Evolutionary conservation across 305 asterid genomes (phyloP).

Genomic region (Plantago rigida): DNA sequence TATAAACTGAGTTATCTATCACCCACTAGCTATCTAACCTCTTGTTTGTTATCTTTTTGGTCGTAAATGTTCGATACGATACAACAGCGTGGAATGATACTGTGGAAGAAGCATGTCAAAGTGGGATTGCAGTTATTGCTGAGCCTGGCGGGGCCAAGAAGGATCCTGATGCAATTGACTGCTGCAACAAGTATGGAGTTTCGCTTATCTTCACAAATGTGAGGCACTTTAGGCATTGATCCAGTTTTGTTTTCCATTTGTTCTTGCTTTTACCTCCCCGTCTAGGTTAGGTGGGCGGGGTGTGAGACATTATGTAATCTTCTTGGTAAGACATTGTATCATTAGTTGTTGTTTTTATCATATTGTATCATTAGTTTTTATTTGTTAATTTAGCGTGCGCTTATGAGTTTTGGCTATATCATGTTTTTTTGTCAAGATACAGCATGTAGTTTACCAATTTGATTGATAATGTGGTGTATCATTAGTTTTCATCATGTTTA

Average conservation of each 20-base stretch:
- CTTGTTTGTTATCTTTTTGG: background rate
- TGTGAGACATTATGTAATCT: too few species aligned
- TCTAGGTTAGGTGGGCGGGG: background rate
- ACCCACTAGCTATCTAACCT: background rate
- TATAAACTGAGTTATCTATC: too few species aligned
- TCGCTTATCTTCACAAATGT: slow-evolving; percentile 68
- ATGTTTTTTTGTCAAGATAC: background rate
- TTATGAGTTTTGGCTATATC: background rate
- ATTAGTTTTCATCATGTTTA: too few species aligned
- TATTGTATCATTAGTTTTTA: background rate
- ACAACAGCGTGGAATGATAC: slow-evolving; percentile 88
- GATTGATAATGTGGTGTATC: too few species aligned
- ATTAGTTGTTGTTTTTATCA: background rate
- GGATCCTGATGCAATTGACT: slow-evolving; percentile 74
- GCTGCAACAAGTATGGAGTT: slow-evolving; percentile 89
- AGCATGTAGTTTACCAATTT: too few species aligned
- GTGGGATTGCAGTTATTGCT: slow-evolving; percentile 62
- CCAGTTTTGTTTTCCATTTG: background rate
- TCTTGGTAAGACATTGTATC: background rate
- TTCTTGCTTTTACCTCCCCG: too few species aligned
- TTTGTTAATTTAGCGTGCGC: background rate
- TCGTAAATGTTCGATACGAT: background rate
- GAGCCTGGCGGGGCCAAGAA: slow-evolving; percentile 94
- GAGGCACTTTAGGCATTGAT: slow-evolving; percentile 91
- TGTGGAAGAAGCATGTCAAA: slow-evolving; percentile 91